Base-by-base conservation (phyloP, 2,329 filamentous ascomycete species). In the Hypoxylon rubiginosum region DNA sequence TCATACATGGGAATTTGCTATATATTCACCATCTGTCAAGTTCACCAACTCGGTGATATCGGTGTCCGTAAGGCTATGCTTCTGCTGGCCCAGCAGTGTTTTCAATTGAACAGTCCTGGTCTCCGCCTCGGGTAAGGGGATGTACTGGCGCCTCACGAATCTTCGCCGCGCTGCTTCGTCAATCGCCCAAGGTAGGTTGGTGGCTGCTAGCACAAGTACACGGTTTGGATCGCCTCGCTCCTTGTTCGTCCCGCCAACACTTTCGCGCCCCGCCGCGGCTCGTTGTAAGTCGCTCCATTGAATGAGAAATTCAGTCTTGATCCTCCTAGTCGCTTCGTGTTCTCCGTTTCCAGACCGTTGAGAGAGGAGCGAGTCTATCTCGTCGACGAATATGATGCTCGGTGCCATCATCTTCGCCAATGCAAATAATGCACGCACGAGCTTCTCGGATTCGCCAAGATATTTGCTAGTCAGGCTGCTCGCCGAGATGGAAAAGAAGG, bases 261-360 rank as follows among this genome's bases (percentile, higher is more conserved):
- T 83, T 75, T 97, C 93, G 39, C 92, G 87, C 0, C 95, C 95
- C 3, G 94, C 95, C 6, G 96, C 96, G 2, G 96, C 96, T 69
- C 93, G 90, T 75, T 97, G 94, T 2, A 99, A 82, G 76, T 97
- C 94, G 63, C 92, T 96, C 96, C 96, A 99, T 75, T 97, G 94
- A 28, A 99, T 97, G 30, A 99, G 82, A 73, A 99, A 99, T 76
- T 99, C 96, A 0, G 96, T 99, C 81, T 99, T 99, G 76, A 97
- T 97, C 59, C 96, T 88, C 62, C 95, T 86, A 0, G 94, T 97
- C 0, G 96, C 93, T 80, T 99, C 96, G 73, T 98, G 92, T 75
- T 98, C 96, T 0, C 92, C 91, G 2, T 90, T 90, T 0, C 93
- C 92, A 6, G 91, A 92, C 55, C 96, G 86, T 15, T 94, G 89